phyloP scores from a whole-genome alignment of 2,329 filamentous ascomycete genomes.

The Penicillium janthinellum region DNA sequence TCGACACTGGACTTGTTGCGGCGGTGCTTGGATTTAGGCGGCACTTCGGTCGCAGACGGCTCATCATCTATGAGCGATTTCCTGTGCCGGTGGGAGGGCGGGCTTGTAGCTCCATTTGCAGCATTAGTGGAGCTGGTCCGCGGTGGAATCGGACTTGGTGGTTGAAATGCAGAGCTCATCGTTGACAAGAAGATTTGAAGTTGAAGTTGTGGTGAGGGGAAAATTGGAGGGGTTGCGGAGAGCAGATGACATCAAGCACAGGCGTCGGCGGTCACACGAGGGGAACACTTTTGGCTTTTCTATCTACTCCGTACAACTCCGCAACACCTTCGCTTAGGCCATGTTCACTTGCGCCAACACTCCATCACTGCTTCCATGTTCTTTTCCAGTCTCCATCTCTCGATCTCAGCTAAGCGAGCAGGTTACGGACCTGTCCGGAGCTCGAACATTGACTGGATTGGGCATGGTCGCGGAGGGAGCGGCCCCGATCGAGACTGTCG shows the following conservation, averaged over 20 bases:
- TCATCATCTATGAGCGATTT: conserved; percentile 59
- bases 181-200: conserved; percentile 13
- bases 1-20: conserved; percentile 43
- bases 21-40: conserved; percentile 33
- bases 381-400: background rate
- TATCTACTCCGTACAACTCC: no score
- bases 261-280: background rate
- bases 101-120: conserved; percentile 15
- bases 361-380: background rate
- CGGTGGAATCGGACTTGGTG: conserved; percentile 70
- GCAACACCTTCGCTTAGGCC: background rate
- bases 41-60: conserved; percentile 34
- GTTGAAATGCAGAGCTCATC: conserved; percentile 45
- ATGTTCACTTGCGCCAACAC: background rate
- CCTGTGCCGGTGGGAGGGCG: conserved; percentile 10
- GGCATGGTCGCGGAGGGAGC: background rate
- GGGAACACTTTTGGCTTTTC: background rate
- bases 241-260: conserved; percentile 5
- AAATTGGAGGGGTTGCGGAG: conserved; percentile 4
- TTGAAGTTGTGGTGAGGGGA: conserved; percentile 19
- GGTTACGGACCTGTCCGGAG: background rate
- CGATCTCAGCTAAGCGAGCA: background rate
- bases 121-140: conserved; percentile 68
- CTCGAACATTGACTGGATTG: background rate
- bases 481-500: background rate